A percentile compares a stretch with the other conserved stretches of the same genome.
These are phyloP conservation scores for Eragrostis nindensis DNA, from an alignment of 176 grass and related monocot genomes.

Conservation along the genomic window DNA sequence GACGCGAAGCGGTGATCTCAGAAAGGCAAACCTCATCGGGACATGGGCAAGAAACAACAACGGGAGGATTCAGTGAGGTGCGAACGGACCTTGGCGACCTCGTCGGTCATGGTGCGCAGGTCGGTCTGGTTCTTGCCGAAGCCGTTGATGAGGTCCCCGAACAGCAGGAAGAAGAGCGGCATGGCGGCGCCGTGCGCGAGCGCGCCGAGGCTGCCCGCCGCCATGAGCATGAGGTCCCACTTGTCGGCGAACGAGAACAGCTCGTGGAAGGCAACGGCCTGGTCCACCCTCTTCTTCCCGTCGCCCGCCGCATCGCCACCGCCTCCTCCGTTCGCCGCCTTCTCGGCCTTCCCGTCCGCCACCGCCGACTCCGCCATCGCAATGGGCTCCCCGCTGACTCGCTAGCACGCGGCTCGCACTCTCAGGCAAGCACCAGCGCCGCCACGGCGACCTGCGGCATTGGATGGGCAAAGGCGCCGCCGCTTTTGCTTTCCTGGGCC, in stretches of 20 bases:
- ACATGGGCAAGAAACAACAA: not conserved
- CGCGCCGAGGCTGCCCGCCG: constrained; percentile 69
- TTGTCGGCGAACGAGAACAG: constrained; percentile 84
- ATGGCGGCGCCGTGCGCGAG: constrained; percentile 93
- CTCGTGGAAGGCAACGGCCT: constrained; percentile 84
- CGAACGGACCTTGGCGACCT: constrained; percentile 87
- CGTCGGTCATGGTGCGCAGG: constrained; percentile 86
- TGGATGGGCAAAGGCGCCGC: not conserved
- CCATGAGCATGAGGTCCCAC: constrained; percentile 85
- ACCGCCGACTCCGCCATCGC: constrained; percentile 52
- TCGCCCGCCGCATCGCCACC: constrained; percentile 37
- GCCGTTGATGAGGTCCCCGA: constrained; percentile 95
- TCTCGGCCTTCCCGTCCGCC: constrained; percentile 48
- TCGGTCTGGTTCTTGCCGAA: constrained; percentile 97
- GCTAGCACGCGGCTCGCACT: not conserved
- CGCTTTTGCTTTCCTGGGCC: constrained; percentile 42
- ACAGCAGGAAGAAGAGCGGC: constrained; percentile 98
- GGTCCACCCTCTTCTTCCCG: constrained; percentile 79
- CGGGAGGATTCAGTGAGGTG: not conserved
- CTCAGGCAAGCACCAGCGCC: constrained; percentile 33
- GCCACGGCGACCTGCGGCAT: constrained; percentile 23
- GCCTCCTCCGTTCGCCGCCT: constrained; percentile 19
- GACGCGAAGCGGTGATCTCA: constrained; percentile 1
- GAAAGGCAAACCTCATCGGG: not conserved
- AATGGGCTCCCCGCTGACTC: constrained; percentile 9